A percentile compares a stretch with the other conserved stretches of the same genome.
These are phyloP conservation scores for Acacia acuminata DNA, from an alignment of 306 rosid species.

Conservation along the genomic window DNA sequence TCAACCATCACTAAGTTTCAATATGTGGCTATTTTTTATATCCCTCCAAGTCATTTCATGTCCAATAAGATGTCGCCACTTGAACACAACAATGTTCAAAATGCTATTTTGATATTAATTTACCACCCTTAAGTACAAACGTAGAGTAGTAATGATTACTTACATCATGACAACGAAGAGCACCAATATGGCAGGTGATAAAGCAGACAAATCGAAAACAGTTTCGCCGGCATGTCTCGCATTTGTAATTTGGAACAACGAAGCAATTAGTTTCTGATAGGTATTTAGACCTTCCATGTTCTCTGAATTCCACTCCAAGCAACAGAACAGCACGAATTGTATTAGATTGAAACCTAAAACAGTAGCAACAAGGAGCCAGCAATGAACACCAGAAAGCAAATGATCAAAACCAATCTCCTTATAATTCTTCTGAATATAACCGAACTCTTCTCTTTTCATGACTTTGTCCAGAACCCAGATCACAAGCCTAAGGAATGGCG, in stretches of 20 bases:
- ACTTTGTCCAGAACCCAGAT: constrained; percentile 46
- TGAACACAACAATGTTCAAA: not conserved
- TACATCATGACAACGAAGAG: constrained; percentile 40
- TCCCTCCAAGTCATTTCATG: not conserved
- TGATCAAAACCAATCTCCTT: constrained; percentile 47
- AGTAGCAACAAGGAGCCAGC: constrained; percentile 39
- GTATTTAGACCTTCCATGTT: constrained; percentile 57
- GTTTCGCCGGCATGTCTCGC: constrained; percentile 70
- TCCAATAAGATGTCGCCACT: not conserved
- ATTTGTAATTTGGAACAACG: constrained; percentile 54
- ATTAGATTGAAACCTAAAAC: constrained; percentile 44
- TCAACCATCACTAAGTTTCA: not conserved
- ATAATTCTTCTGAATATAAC: constrained; percentile 40
- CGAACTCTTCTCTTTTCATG: constrained; percentile 46
- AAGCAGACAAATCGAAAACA: constrained; percentile 56
- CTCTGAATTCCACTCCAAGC: constrained; percentile 62
- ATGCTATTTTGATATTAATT: not conserved
- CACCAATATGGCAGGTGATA: constrained; percentile 68
- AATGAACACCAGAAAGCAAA: constrained; percentile 47
- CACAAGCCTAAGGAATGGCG: constrained; percentile 46
- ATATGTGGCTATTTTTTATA: not conserved
- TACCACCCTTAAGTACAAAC: too few species aligned
- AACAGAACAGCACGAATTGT: constrained; percentile 55
- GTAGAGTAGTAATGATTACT: not conserved
- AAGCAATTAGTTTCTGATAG: constrained; percentile 53